Conservation (phyloP, 306 rosid genomes). For the Cicer yamashitae region DNA sequence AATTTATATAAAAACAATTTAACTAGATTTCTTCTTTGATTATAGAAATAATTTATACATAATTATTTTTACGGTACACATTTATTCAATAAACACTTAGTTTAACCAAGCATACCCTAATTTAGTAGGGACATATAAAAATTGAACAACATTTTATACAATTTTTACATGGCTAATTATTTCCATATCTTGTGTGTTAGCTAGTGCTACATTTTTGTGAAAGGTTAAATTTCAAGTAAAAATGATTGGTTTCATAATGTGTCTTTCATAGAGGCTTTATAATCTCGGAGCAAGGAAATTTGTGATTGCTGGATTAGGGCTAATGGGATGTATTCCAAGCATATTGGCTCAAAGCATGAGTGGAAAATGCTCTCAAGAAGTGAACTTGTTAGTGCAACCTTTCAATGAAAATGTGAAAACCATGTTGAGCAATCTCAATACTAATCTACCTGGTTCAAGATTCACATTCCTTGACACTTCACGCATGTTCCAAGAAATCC, state of each 20-base stretch:
- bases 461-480: constrained; percentile 64
- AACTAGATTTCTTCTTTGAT: too few relatives aligned
- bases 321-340: constrained; percentile 92
- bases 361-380: constrained; percentile 78
- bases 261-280: constrained; percentile 64
- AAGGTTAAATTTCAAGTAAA: background rate
- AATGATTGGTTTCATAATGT: background rate
- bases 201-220: background rate
- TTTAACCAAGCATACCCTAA: too few relatives aligned
- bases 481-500: constrained; percentile 66
- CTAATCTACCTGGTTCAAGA: constrained; percentile 71
- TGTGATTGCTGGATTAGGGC: constrained; percentile 73
- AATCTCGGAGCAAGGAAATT: constrained; percentile 89
- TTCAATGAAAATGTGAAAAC: constrained; percentile 77
- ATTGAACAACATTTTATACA: too few relatives aligned
- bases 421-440: constrained; percentile 62
- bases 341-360: constrained; percentile 70
- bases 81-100: too few relatives aligned
- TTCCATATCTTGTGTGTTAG: too few relatives aligned
- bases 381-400: constrained; percentile 74
- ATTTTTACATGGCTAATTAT: too few relatives aligned
- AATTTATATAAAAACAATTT: too few relatives aligned
- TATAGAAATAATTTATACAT: too few relatives aligned
- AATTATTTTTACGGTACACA: too few relatives aligned
- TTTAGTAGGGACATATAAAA: too few relatives aligned